Percentiles rank a stretch among this genome's conserved stretches.
phyloP scores from a whole-genome alignment of 176 grass and related monocot genomes.

The Ensete glaucum region DNA sequence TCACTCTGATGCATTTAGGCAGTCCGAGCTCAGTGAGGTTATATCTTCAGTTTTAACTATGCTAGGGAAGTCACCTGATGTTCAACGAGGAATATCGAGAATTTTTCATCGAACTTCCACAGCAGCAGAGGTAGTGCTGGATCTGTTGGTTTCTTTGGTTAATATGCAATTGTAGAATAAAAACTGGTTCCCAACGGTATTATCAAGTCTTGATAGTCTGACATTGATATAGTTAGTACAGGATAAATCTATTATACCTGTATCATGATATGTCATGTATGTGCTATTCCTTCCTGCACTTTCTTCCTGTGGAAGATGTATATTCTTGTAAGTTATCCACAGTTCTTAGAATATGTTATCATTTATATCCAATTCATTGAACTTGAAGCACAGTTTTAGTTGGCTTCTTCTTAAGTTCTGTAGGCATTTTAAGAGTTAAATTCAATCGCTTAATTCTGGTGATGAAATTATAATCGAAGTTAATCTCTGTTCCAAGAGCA shows the following conservation, averaged over 20 bases:
- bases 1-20: slow-evolving; percentile 13
- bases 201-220: too few relatives aligned
- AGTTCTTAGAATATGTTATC: too few relatives aligned
- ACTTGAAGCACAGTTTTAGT: too few relatives aligned
- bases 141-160: slow-evolving; percentile 12
- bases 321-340: too few relatives aligned
- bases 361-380: too few relatives aligned
- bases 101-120: slow-evolving; percentile 84
- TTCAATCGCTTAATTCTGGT: too few relatives aligned
- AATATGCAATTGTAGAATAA: neutral
- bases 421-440: too few relatives aligned
- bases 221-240: neutral
- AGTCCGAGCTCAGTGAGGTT: slow-evolving; percentile 50
- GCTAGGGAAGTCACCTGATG: slow-evolving; percentile 64
- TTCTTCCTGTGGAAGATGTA: too few relatives aligned
- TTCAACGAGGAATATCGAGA: slow-evolving; percentile 89
- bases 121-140: slow-evolving; percentile 47
- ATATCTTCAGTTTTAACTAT: slow-evolving; percentile 63
- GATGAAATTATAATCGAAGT: too few relatives aligned
- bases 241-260: neutral
- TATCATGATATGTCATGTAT: neutral
- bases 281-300: neutral
- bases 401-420: too few relatives aligned
- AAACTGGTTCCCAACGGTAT: neutral
- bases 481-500: too few relatives aligned